Evolutionary conservation across 2,329 filamentous ascomycete species (phyloP).

Genomic region (Mycosphaerella sp.): DNA sequence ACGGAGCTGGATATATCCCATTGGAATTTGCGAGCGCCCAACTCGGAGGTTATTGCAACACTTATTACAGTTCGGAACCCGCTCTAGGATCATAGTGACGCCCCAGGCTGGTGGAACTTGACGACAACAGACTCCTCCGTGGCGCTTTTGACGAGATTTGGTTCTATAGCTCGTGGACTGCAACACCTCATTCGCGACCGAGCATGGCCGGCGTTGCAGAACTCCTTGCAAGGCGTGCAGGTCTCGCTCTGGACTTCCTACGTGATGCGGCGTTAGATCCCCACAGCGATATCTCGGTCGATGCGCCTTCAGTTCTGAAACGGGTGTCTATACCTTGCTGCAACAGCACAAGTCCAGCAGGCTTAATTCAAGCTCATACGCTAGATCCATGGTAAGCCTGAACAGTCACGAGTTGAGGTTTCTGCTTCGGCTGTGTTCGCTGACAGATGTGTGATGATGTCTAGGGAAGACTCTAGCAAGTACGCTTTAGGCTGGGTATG

Average conservation of each 20-base stretch:
- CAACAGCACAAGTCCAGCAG: constrained; percentile 51
- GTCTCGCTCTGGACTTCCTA: constrained; percentile 22
- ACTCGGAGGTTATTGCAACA: not conserved
- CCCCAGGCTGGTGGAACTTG: not conserved
- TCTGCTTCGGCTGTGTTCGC: not conserved
- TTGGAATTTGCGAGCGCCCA: not conserved
- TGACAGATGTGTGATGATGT: not conserved
- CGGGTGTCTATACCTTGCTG: constrained; percentile 53
- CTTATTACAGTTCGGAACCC: not conserved
- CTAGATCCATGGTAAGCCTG: constrained; percentile 62
- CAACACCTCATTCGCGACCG: not conserved
- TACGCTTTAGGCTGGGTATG: constrained; percentile 86
- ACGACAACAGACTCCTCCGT: not conserved
- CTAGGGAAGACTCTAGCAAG: constrained; percentile 61
- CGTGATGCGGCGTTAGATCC: constrained; percentile 5
- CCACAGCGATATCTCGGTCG: constrained; percentile 12
- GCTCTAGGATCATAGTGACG: not conserved
- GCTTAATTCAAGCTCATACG: constrained; percentile 50
- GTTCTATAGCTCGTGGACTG: not conserved
- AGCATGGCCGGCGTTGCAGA: constrained; percentile 30
- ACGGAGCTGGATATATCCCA: not conserved
- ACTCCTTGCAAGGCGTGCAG: constrained; percentile 27
- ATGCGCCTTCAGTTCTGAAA: constrained; percentile 23
- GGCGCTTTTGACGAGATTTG: no score
- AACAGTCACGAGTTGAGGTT: not conserved